Evolutionary conservation across 805 yeast species (phyloP), one percentile per base, ranked within the genome.

Genomic region (Saccharomycodes ludwigii): DNA sequence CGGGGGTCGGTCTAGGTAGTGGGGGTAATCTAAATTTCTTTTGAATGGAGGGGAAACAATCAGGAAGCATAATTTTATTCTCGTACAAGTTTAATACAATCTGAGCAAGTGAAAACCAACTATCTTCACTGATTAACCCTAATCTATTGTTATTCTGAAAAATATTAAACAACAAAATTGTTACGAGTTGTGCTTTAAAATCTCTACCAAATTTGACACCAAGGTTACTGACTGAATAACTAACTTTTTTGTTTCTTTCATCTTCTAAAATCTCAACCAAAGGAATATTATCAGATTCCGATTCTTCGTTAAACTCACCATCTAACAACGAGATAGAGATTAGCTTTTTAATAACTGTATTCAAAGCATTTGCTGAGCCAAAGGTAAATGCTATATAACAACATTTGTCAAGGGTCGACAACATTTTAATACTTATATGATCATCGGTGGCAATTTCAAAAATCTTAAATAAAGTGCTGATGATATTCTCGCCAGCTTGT

Each of bases 371-470:
- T 16, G 61, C 54, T 34, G 79, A 53, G 8, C 66, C 65, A 54
- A 75, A 84, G 39, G 61, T 69, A 1, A 76, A 59, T 9, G 96
- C 84, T 36, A 91, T 71, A 19, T 64, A 68, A 0, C 94, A 80
- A 40, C 91, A 71, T 50, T 82, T 85, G 47, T 86, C 96, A 43
- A 88, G 66, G 2, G 88, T 81, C 0, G 94, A 70, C 63, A 91
- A 76, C 62, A 91, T 81, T 35, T 88, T 70, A 1, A 91, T 76
- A 29, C 85, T 76, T 7, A 91, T 74, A 29, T 83, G 81, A 52
- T 91, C 97, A 50, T 91, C 96, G 1, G 83, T 62, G 0, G 97
- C 95, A 31, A 81, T 82, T 18, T 80, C 76, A 56, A 84, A 91
- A 25, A 88, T 83, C 32, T 68, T 70, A 31, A 86, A 66, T 25